Evolutionary conservation across 2,329 filamentous ascomycete genomes (phyloP), one percentile per base, ranked within the genome.

Genomic region (Colletotrichum caudatum): DNA sequence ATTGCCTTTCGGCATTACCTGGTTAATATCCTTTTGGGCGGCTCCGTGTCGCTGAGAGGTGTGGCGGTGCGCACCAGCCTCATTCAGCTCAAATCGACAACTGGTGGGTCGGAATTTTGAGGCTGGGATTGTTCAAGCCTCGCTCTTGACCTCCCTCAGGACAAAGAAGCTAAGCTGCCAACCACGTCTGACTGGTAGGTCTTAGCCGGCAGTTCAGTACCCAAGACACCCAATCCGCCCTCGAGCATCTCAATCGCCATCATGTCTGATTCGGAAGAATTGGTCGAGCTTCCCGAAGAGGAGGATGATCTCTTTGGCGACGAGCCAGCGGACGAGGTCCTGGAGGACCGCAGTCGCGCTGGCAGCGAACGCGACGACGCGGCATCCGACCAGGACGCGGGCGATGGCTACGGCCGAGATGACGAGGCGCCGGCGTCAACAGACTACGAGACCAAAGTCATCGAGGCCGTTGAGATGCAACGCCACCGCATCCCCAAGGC

Each of bases 401-500:
- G 83, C 57, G 82, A 82, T 29, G 67, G 85, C 85, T 62, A 83
- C 78, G 26, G 83, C 82, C 61, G 82, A 82, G 81, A 83, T 12
- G 83, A 84, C 18, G 83, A 85, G 62, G 80, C 80, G 60, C 81
- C 82, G 66, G 33, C 59, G 18, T 53, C 44, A 6, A 57, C 69
- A 16, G 72, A 61, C 44, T 82, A 85, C 67, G 83, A 82, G 75
- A 86, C 84, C 26, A 87, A 87, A 74, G 84, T 89, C 64, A 86
- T 93, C 64, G 87, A 90, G 82, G 89, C 90, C 63, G 84, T 91
- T 58, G 87, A 89, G 58, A 83, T 94, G 58, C 90, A 88, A 76
- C 88, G 93, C 57, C 93, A 95, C 79, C 86, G 89, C 62, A 83
- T 91, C 18, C 93, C 93, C 18, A 91, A 92, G 77, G 87, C 92